Conservation (phyloP, 371 early-diverging fungal species). For the Batkoa obscura region DNA sequence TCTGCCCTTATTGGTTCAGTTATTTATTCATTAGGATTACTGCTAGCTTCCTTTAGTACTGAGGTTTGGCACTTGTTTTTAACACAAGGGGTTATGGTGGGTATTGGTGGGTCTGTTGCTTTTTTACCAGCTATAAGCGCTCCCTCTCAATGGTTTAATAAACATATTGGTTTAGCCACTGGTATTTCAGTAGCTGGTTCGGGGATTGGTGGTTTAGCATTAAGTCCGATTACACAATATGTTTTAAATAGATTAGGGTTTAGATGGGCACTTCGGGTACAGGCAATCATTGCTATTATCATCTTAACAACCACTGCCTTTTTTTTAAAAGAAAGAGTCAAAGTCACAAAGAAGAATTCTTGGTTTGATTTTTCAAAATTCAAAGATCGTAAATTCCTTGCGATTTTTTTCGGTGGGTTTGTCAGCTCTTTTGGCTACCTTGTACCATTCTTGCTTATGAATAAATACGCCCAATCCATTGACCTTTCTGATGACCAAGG, state of each 20-base stretch:
- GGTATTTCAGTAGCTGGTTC: constrained; percentile 57
- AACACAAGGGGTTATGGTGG: constrained; percentile 26
- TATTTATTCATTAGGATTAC: constrained; percentile 19
- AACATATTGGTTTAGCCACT: constrained; percentile 40
- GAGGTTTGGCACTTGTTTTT: constrained; percentile 31
- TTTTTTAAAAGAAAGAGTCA: background rate
- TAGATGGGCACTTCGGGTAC: constrained; percentile 37
- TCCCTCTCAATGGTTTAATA: constrained; percentile 54
- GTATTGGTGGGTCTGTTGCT: constrained; percentile 24
- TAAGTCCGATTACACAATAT: constrained; percentile 38
- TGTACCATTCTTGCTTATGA: constrained; percentile 14
- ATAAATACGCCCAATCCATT: constrained; percentile 17
- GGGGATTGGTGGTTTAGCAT: constrained; percentile 54
- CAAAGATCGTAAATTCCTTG: constrained; percentile 12
- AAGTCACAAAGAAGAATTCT: background rate
- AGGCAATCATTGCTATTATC: constrained; percentile 29
- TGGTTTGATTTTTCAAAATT: constrained; percentile 11
- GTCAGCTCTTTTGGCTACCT: constrained; percentile 16
- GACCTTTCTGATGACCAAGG: constrained; percentile 16
- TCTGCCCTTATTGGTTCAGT: constrained; percentile 15
- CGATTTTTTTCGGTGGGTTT: constrained; percentile 13
- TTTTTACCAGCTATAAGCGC: constrained; percentile 37
- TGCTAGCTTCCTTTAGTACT: constrained; percentile 10
- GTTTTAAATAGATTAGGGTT: constrained; percentile 32
- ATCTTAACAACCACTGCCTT: constrained; percentile 7